Evolutionary conservation across 805 yeast genomes (phyloP).

Genomic region (Cyberlindnera amylophila): DNA sequence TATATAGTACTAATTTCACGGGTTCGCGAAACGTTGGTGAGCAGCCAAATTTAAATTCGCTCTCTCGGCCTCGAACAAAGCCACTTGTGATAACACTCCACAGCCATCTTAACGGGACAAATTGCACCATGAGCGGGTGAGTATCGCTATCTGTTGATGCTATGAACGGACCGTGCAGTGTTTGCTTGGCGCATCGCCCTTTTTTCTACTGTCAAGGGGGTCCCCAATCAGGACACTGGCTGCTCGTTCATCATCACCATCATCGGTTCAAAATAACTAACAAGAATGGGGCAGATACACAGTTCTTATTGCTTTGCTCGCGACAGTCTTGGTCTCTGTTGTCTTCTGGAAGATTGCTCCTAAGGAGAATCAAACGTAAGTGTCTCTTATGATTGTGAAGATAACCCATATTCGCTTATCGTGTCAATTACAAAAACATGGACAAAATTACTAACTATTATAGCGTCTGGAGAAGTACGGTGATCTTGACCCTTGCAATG

Average conservation of each 20-base stretch:
- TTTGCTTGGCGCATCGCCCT: not conserved
- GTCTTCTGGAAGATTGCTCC: slow-evolving; percentile 86
- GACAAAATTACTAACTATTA: slow-evolving; percentile 10
- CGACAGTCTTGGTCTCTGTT: slow-evolving; percentile 44
- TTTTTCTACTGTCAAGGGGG: not conserved
- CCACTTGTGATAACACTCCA: too few species aligned
- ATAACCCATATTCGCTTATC: too few species aligned
- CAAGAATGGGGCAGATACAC: slow-evolving; percentile 11
- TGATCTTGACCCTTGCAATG: slow-evolving; percentile 65
- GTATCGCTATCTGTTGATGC: not conserved
- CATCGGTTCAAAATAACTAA: not conserved
- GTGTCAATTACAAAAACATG: too few species aligned
- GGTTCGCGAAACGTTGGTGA: not conserved
- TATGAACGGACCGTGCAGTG: not conserved
- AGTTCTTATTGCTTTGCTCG: slow-evolving; percentile 10
- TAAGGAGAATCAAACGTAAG: slow-evolving; percentile 63
- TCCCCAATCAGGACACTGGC: not conserved
- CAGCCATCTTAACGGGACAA: not conserved
- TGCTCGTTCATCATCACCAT: not conserved
- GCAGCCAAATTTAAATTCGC: slow-evolving; percentile 5
- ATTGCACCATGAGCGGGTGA: slow-evolving; percentile 12
- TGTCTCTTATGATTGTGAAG: not conserved
- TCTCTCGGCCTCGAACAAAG: not conserved
- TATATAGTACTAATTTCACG: not conserved
- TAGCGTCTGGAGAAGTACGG: slow-evolving; percentile 71